These are phyloP conservation scores for Gnomoniopsis smithogilvyi DNA, from an alignment of 2,329 filamentous ascomycete genomes.

Conservation along the genomic window DNA sequence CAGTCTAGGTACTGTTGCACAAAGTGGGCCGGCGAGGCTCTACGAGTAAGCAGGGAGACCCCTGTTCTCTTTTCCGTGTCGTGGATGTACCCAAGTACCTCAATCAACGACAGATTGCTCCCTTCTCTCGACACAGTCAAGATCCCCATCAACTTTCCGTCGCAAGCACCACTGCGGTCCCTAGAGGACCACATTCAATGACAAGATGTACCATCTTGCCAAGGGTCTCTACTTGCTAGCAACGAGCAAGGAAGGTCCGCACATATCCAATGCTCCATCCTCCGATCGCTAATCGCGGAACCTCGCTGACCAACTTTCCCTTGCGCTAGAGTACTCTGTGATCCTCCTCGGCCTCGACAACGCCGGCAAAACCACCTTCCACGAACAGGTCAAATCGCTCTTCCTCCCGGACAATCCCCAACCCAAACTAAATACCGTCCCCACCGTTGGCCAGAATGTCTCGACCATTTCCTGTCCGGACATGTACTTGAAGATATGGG, in stretches of 20 bases:
- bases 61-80: background rate
- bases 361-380: conserved; percentile 96
- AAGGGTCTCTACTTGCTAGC: conserved; percentile 94
- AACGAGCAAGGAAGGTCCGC: conserved; percentile 89
- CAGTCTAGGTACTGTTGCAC: too few species aligned
- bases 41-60: background rate
- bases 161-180: conserved; percentile 9
- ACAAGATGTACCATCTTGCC: conserved; percentile 85
- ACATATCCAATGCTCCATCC: background rate
- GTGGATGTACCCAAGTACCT: background rate
- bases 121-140: background rate
- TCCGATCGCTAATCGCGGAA: conserved; percentile 1
- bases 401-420: conserved; percentile 63
- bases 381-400: conserved; percentile 91
- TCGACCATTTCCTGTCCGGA: conserved; percentile 85
- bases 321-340: conserved; percentile 79
- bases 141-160: background rate
- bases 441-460: conserved; percentile 96
- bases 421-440: conserved; percentile 80
- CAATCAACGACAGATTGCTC: background rate
- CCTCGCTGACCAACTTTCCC: conserved; percentile 1
- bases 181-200: conserved; percentile 7
- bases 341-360: conserved; percentile 97
- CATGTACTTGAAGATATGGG: conserved; percentile 98
- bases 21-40: background rate